Base-by-base conservation (phyloP, 1,284 basidiomycete species). In the Volvariella surrecta region DNA sequence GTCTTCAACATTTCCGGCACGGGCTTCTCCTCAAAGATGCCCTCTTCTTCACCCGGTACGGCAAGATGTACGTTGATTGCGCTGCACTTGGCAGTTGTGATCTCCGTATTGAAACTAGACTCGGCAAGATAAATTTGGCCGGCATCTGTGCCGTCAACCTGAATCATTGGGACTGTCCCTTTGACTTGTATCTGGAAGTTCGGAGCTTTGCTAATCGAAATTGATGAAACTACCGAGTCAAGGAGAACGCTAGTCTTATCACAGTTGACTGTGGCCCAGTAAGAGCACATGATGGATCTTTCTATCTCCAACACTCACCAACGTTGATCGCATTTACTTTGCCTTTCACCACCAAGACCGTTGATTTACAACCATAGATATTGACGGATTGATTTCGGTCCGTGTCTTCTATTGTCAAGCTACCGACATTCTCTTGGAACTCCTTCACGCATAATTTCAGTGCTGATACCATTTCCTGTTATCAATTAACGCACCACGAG, bases 1-100 rank as follows among this genome's bases (percentile, higher is more conserved):
- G 89, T 90, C 71, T 83, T 89, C 63, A 99, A 73, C 86, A 98
- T 98, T 67, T 99, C 96, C 1, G 96, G 96, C 31, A 99, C 70
- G 2, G 95, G 77, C 53, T 82, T 81, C 64, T 99, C 96, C 50
- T 80, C 77, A 55, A 93, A 97, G 42, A 95, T 76, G 9, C 94
- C 96, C 10, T 94, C 89, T 58, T 95, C 92, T 54, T 89, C 89
- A 31, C 79, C 87, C 50, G 83, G 83, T 1, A 87, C 82, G 0
- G 95, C 95, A 37, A 99, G 61, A 54, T 80, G 90, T 48, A 99
- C 75, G 64, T 99, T 99, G 64, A 99, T 87, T 22, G 84, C 77
- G 57, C 89, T 93, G 62, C 92, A 96, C 68, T 99, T 98, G 46
- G 91, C 84, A 1, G 94, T 95, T 39, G 93, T 87, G 55, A 99